Evolutionary conservation across 345 rosid species (phyloP).

Genomic region (Brassica cretica): DNA sequence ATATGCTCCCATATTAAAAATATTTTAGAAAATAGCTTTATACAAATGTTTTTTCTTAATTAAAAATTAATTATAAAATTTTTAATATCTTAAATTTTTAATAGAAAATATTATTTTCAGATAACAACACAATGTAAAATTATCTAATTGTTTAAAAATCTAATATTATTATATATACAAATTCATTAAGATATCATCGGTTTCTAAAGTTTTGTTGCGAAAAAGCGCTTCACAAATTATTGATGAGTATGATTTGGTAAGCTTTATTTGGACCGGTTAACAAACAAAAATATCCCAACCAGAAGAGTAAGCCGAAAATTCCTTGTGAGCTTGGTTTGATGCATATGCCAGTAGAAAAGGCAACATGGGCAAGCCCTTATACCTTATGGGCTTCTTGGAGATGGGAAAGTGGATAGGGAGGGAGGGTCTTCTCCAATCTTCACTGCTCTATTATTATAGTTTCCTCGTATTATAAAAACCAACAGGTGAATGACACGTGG

Average conservation of each 20-base stretch:
- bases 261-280: not conserved
- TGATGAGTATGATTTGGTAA: not conserved
- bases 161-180: too few species aligned
- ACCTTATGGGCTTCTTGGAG: constrained; percentile 2
- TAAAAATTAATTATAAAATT: too few species aligned
- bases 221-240: too few species aligned
- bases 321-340: not conserved
- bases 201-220: too few species aligned
- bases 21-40: too few species aligned
- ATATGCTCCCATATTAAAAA: too few species aligned
- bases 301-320: not conserved
- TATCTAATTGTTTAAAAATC: too few species aligned
- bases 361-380: not conserved
- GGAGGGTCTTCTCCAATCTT: not conserved
- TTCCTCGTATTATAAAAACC: not conserved
- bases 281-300: not conserved
- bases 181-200: too few species aligned
- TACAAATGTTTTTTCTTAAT: too few species aligned
- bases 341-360: not conserved
- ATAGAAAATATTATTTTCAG: too few species aligned
- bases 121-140: too few species aligned
- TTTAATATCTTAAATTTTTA: too few species aligned
- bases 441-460: not conserved
- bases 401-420: not conserved
- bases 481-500: constrained; percentile 17